Percentiles rank a stretch among this genome's conserved stretches.
These are phyloP conservation scores for Euclidium syriacum DNA, from an alignment of 345 rosid genomes.

Conservation along the genomic window DNA sequence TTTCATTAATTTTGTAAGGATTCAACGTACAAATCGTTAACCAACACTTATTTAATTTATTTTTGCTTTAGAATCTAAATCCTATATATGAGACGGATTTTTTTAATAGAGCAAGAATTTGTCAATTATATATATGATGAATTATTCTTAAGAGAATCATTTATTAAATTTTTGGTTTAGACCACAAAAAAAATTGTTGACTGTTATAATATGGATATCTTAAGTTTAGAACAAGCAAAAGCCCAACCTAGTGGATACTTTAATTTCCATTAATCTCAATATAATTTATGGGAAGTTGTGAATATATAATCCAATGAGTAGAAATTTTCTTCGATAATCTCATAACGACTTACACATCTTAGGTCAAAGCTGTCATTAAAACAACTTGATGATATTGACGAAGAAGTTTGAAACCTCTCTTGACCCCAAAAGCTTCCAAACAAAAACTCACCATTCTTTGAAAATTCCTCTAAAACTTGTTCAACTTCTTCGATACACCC, in stretches of 20 bases:
- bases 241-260: background rate
- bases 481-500: slow-evolving; percentile 58
- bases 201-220: background rate
- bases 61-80: no score
- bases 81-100: background rate
- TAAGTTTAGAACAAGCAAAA: background rate
- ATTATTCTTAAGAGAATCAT: background rate
- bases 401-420: slow-evolving; percentile 22
- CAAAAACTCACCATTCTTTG: slow-evolving; percentile 60
- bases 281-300: slow-evolving; percentile 1
- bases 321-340: slow-evolving; percentile 38
- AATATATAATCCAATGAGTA: slow-evolving; percentile 22
- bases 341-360: slow-evolving; percentile 34
- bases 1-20: no score
- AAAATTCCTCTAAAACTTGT: slow-evolving; percentile 45
- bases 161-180: no score
- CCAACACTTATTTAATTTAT: no score
- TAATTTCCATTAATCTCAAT: background rate
- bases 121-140: background rate
- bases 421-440: slow-evolving; percentile 93
- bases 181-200: no score
- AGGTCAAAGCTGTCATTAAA: slow-evolving; percentile 27
- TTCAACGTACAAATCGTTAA: no score
- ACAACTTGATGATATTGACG: slow-evolving; percentile 24
- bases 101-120: background rate